Conservation (phyloP, 164 flowering plant genomes). For the Aristolochia contorta region DNA sequence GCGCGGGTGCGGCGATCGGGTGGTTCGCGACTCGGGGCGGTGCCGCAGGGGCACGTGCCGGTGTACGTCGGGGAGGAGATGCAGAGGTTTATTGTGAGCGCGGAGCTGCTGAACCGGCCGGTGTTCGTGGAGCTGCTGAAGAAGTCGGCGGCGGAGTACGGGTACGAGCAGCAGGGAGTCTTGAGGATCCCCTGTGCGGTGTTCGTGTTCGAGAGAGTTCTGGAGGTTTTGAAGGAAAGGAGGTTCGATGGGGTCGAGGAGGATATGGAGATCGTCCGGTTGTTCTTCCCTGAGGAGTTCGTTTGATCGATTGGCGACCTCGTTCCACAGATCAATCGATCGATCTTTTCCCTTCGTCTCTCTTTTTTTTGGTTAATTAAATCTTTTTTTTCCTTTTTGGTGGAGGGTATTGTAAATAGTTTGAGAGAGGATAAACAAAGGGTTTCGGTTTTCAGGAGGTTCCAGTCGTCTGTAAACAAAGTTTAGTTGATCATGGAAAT, state of each 20-base stretch:
- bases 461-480: too few relatives aligned
- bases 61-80: slow-evolving; percentile 90
- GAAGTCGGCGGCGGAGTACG: slow-evolving; percentile 87
- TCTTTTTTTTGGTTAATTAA: too few relatives aligned
- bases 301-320: neutral
- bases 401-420: too few relatives aligned
- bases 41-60: slow-evolving; percentile 77
- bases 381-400: too few relatives aligned
- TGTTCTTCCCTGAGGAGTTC: slow-evolving; percentile 1
- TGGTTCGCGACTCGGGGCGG: slow-evolving; percentile 10
- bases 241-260: slow-evolving; percentile 28
- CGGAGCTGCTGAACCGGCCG: slow-evolving; percentile 75
- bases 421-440: too few relatives aligned
- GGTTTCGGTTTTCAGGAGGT: too few relatives aligned
- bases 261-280: neutral
- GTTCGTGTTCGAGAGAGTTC: slow-evolving; percentile 42
- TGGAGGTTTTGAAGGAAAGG: slow-evolving; percentile 34
- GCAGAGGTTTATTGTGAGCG: slow-evolving; percentile 80
- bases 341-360: too few relatives aligned
- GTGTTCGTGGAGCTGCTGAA: slow-evolving; percentile 53
- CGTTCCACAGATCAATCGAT: too few relatives aligned
- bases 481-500: too few relatives aligned
- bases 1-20: slow-evolving; percentile 3
- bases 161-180: slow-evolving; percentile 86
- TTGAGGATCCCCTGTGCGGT: slow-evolving; percentile 80